Conservation (phyloP, 768 basidiomycete genomes). For the Auriscalpium microsporum region DNA sequence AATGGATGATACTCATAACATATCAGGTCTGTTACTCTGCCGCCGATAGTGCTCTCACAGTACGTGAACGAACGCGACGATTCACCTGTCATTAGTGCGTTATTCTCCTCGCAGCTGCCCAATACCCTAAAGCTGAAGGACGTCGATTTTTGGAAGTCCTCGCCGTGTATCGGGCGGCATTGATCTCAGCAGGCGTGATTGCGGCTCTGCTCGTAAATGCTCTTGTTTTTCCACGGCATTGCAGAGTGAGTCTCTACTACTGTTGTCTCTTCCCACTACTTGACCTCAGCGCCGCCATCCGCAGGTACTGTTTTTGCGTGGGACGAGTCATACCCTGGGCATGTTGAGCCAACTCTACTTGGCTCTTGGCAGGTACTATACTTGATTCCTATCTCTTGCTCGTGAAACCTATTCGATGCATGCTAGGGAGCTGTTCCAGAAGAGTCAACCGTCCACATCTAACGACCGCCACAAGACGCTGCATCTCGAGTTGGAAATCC, state of each 20-base stretch:
- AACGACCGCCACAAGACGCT: slow-evolving; percentile 27
- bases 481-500: slow-evolving; percentile 34
- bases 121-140: not conserved
- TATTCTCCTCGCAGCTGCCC: not conserved
- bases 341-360: slow-evolving; percentile 36
- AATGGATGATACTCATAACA: not conserved
- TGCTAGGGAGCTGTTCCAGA: slow-evolving; percentile 17
- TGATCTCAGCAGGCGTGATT: slow-evolving; percentile 38
- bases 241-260: slow-evolving; percentile 25
- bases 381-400: not conserved
- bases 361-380: slow-evolving; percentile 31
- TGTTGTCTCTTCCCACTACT: not conserved
- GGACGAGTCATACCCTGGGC: slow-evolving; percentile 30
- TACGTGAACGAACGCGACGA: slow-evolving; percentile 17
- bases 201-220: slow-evolving; percentile 37
- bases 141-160: slow-evolving; percentile 23
- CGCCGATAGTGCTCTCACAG: slow-evolving; percentile 29
- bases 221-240: slow-evolving; percentile 38
- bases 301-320: slow-evolving; percentile 35
- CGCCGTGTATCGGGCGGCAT: slow-evolving; percentile 29
- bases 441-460: slow-evolving; percentile 9
- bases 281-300: not conserved
- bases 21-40: slow-evolving; percentile 34
- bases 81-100: slow-evolving; percentile 3
- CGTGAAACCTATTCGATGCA: too few species aligned